These are phyloP conservation scores for Serendipita sp. DNA, from an alignment of 768 basidiomycete species.

Conservation along the genomic window DNA sequence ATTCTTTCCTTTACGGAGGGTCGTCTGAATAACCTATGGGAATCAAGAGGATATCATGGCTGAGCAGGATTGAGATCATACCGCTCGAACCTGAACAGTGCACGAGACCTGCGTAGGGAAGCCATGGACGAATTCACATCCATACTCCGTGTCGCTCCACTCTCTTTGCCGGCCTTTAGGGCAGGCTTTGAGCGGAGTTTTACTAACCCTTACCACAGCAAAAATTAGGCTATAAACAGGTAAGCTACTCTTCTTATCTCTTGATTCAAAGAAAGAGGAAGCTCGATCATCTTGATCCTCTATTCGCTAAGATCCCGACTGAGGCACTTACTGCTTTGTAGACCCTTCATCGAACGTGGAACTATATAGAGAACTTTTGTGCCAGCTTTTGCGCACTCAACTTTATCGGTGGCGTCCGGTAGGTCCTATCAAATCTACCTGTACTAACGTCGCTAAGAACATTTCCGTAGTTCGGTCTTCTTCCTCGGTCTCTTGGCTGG, in stretches of 20 bases:
- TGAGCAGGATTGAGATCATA: slow-evolving; percentile 76
- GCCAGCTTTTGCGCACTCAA: slow-evolving; percentile 82
- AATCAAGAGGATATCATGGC: slow-evolving; percentile 13
- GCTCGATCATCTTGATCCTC: background rate
- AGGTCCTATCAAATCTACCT: slow-evolving; percentile 8
- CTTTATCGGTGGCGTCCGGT: slow-evolving; percentile 80
- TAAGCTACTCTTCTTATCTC: slow-evolving; percentile 18
- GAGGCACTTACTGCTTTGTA: slow-evolving; percentile 17
- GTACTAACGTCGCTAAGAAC: background rate
- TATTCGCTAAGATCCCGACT: background rate
- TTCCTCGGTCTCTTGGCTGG: slow-evolving; percentile 74
- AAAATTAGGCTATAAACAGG: slow-evolving; percentile 68
- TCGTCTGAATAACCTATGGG: slow-evolving; percentile 7
- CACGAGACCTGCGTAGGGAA: slow-evolving; percentile 97
- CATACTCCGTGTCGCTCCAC: slow-evolving; percentile 45
- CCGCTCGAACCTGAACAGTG: slow-evolving; percentile 96
- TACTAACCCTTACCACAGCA: slow-evolving; percentile 42
- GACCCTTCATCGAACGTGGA: slow-evolving; percentile 80
- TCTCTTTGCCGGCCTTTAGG: slow-evolving; percentile 24
- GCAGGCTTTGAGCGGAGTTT: slow-evolving; percentile 20
- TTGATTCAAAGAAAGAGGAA: background rate
- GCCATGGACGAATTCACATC: slow-evolving; percentile 19
- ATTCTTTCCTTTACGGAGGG: slow-evolving; percentile 11
- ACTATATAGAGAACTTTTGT: slow-evolving; percentile 67
- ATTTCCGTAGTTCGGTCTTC: slow-evolving; percentile 39